phyloP scores from a whole-genome alignment of 2,329 filamentous ascomycete species.

The Talaromyces sp. region DNA sequence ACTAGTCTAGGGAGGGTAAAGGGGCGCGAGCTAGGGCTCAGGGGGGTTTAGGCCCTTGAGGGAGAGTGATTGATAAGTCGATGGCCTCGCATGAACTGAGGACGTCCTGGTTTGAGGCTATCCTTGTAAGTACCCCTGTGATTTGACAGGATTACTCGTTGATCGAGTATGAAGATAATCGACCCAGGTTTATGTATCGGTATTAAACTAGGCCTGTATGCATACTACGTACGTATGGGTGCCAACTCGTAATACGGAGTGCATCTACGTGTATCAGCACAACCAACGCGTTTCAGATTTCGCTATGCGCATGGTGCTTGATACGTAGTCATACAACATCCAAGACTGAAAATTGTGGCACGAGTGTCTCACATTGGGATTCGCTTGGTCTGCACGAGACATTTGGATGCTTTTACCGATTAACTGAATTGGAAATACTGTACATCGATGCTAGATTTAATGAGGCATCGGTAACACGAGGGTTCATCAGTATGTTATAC shows the following conservation, averaged over 20 bases:
- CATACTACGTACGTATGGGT: not conserved
- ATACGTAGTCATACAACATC: not conserved
- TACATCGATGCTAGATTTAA: not conserved
- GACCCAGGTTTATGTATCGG: not conserved
- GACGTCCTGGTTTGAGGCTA: not conserved
- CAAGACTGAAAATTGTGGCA: not conserved
- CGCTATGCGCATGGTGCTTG: not conserved
- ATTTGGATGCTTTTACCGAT: not conserved
- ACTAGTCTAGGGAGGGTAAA: slow-evolving; percentile 8
- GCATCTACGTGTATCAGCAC: not conserved
- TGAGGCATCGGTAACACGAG: not conserved
- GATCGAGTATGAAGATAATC: not conserved
- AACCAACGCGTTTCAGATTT: slow-evolving; percentile 3
- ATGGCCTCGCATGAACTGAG: slow-evolving; percentile 2
- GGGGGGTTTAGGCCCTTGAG: not conserved
- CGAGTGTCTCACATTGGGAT: not conserved
- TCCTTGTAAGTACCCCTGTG: not conserved
- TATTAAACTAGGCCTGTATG: not conserved
- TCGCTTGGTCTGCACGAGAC: not conserved
- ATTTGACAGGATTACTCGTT: not conserved
- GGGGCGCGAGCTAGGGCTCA: not conserved
- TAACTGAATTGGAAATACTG: not conserved
- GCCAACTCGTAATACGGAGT: not conserved
- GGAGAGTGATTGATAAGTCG: not conserved
- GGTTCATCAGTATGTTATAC: not conserved